A percentile compares a stretch with the other conserved stretches of the same genome.
Conservation (phyloP, 108 stramenopile species). For the Fistulifera solaris region DNA sequence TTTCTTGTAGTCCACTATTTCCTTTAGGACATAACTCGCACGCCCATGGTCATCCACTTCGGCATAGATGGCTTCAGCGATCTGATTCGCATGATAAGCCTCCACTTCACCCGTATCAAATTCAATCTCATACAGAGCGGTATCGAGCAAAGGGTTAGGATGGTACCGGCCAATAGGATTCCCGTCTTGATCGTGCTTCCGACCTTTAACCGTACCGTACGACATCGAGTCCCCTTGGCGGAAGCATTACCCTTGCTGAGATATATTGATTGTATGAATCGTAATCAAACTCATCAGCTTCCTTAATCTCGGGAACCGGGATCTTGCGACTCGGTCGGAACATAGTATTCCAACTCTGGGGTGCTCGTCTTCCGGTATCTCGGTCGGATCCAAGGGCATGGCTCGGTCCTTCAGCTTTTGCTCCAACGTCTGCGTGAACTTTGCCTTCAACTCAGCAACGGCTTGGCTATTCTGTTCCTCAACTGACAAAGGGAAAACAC, state of each 20-base stretch:
- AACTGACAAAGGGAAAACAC: conserved; percentile 2
- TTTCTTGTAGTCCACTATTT: conserved; percentile 22
- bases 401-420: neutral
- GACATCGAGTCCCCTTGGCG: conserved; percentile 8
- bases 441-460: neutral
- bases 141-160: conserved; percentile 34
- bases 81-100: conserved; percentile 23
- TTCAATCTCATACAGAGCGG: conserved; percentile 26
- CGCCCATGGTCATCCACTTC: conserved; percentile 25
- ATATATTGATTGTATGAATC: conserved; percentile 17
- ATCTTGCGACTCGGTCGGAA: neutral
- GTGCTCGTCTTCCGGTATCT: neutral
- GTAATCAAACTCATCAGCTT: conserved; percentile 9
- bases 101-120: conserved; percentile 25
- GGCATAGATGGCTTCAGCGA: conserved; percentile 27
- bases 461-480: conserved; percentile 4
- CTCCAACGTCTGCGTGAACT: neutral
- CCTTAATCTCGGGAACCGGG: neutral
- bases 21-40: conserved; percentile 4
- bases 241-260: conserved; percentile 16
- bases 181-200: conserved; percentile 26
- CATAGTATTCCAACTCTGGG: neutral
- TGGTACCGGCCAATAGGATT: conserved; percentile 17
- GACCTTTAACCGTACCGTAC: conserved; percentile 17
- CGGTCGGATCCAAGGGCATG: neutral